Base-by-base conservation (phyloP, 2,329 filamentous ascomycete genomes). In the Rhynchosporium secalis region DNA sequence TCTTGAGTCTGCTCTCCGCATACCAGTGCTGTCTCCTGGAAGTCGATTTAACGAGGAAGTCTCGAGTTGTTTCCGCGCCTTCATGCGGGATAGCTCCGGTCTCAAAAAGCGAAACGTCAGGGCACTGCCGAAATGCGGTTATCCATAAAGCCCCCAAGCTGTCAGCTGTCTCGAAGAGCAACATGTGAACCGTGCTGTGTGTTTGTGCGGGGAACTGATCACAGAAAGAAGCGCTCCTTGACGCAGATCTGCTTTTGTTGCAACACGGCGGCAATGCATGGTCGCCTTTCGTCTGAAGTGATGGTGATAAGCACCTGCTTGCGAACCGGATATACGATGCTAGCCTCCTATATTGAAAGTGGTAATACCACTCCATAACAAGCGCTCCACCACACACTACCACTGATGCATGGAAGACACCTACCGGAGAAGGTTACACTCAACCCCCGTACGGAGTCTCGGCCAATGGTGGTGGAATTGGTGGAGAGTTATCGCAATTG, bases 81-180 rank as follows among this genome's bases (percentile, higher is more conserved):
- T 28, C 13, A 46, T 33, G 28, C n/a, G 43, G 20, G 36, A 51
- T n/a, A 12, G 54, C 47, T 57, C 51, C 52, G 26, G 60, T 62
- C 57, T 62, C 60, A 54, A 20, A 45, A 57, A 26, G 49, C 58
- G 58, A 60, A 60, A 56, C 54, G n/a, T 46, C 54, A 40, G 40
- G 54, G 43, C 54, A 56, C 40, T 46, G 54, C 54, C 54, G 40
- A 46, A 56, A 56, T 56, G 54, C 40, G 48, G 58, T 45, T 41
- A 46, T 29, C 46, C 41, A 28, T 54, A 40, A 36, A 15, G 48
- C 40, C 48, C 36, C 47, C 40, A 54, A 54, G 47, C 41, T 38
- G 40, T n/a, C 58, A 45, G 48, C 8, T 40, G 43, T 36, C 28
- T 41, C 47, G 54, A 57, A 47, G 33, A 26, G 47, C 54, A 57